These are phyloP conservation scores for Candida gorgasii DNA, from an alignment of 805 yeast species.

Conservation along the genomic window DNA sequence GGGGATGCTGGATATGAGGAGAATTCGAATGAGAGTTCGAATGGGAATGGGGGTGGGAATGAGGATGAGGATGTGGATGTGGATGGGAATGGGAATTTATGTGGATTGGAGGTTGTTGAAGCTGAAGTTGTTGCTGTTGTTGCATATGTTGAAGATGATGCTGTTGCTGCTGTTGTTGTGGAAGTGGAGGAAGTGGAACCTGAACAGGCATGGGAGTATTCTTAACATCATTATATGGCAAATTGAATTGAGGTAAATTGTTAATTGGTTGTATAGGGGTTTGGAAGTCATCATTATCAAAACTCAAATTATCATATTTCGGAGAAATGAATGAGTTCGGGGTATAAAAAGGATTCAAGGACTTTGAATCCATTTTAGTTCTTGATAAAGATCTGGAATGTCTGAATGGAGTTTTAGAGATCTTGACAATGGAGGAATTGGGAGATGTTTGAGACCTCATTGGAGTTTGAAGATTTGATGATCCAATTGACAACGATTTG, in stretches of 20 bases:
- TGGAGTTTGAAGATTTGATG: slow-evolving; percentile 16
- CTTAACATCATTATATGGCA: not conserved
- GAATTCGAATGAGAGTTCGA: not conserved
- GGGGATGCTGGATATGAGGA: slow-evolving; percentile 7
- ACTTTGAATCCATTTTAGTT: slow-evolving; percentile 35
- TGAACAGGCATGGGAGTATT: slow-evolving; percentile 21
- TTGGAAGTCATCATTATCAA: slow-evolving; percentile 22
- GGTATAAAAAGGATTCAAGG: slow-evolving; percentile 33
- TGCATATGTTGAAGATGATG: not conserved
- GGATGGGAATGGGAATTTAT: slow-evolving; percentile 8
- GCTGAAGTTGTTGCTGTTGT: slow-evolving; percentile 2
- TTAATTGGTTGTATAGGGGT: slow-evolving; percentile 23
- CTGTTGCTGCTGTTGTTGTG: not conserved
- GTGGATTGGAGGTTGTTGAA: not conserved
- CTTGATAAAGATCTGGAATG: slow-evolving; percentile 45
- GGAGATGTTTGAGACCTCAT: slow-evolving; percentile 13
- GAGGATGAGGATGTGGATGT: slow-evolving; percentile 8
- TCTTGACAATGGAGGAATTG: slow-evolving; percentile 14
- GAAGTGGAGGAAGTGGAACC: slow-evolving; percentile 19
- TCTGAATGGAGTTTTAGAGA: slow-evolving; percentile 40
- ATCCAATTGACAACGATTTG: slow-evolving; percentile 32
- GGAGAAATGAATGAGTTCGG: slow-evolving; percentile 27
- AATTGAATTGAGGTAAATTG: slow-evolving; percentile 4
- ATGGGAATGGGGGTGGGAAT: slow-evolving; percentile 3
- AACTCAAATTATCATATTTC: slow-evolving; percentile 21